These are phyloP conservation scores for Tuber borchii DNA, from an alignment of 495 filamentous ascomycete species.

Conservation along the genomic window DNA sequence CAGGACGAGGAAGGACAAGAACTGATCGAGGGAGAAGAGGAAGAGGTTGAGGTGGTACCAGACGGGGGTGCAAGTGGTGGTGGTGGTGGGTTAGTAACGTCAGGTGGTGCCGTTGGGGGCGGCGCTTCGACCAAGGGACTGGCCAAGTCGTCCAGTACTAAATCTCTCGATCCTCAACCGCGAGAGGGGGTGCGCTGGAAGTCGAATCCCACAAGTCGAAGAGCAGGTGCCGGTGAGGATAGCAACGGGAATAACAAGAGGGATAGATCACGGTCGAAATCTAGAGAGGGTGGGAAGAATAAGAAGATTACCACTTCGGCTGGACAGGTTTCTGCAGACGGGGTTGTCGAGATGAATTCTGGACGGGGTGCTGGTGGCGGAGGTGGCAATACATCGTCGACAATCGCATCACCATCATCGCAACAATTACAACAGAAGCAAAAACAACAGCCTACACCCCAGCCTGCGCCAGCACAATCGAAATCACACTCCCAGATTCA, in stretches of 20 bases:
- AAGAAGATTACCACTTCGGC: background rate
- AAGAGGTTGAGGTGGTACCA: conserved; percentile 5
- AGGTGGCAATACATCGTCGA: background rate
- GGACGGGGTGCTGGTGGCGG: conserved; percentile 9
- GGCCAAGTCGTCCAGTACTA: conserved; percentile 39
- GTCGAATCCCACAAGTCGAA: conserved; percentile 4
- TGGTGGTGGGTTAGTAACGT: conserved; percentile 11
- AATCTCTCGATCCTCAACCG: conserved; percentile 35
- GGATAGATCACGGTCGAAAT: conserved; percentile 34
- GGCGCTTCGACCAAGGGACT: conserved; percentile 20
- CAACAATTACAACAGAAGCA: background rate
- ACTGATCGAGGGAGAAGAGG: conserved; percentile 1
- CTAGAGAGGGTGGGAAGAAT: conserved; percentile 11
- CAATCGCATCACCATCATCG: background rate
- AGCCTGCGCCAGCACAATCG: conserved; percentile 13
- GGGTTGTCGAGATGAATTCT: conserved; percentile 20
- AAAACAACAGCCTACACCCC: background rate
- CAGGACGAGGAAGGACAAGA: conserved; percentile 21
- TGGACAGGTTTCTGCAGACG: conserved; percentile 16
- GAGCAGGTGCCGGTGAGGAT: background rate
- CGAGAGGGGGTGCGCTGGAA: conserved; percentile 23
- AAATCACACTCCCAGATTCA: conserved; percentile 22
- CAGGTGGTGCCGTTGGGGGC: conserved; percentile 16
- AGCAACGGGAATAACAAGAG: conserved; percentile 10
- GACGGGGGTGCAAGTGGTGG: conserved; percentile 23